phyloP scores from a whole-genome alignment of 768 basidiomycete genomes.

The Rhodotorula toruloides region DNA sequence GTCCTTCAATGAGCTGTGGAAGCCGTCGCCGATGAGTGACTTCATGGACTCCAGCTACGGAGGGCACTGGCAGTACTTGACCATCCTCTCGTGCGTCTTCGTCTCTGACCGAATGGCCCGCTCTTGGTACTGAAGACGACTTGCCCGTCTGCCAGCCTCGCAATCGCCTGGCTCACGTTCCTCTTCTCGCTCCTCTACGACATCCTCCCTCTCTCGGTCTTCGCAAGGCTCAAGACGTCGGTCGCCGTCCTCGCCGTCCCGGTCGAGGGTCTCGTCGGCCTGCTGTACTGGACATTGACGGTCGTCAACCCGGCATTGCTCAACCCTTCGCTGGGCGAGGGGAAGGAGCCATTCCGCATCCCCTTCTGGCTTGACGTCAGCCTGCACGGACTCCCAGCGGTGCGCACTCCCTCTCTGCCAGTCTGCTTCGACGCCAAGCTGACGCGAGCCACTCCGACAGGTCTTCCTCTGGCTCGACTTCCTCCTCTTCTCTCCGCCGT shows the following conservation, averaged over 20 bases:
- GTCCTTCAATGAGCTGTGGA: constrained; percentile 19
- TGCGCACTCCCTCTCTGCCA: constrained; percentile 4
- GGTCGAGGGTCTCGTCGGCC: constrained; percentile 33
- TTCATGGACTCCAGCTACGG: constrained; percentile 23
- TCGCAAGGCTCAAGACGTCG: constrained; percentile 30
- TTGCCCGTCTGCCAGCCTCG: constrained; percentile 11
- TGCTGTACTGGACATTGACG: constrained; percentile 39
- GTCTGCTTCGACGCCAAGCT: not conserved
- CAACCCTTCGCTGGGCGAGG: constrained; percentile 27
- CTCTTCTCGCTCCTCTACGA: constrained; percentile 35
- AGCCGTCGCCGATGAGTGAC: constrained; percentile 10
- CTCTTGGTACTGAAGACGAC: not conserved
- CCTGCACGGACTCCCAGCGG: constrained; percentile 32
- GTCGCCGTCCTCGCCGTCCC: constrained; percentile 33
- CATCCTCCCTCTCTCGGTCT: constrained; percentile 18
- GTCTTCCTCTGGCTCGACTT: constrained; percentile 41
- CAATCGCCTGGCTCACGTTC: constrained; percentile 22
- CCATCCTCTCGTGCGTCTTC: constrained; percentile 27
- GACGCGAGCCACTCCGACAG: not conserved
- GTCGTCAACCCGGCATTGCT: constrained; percentile 36
- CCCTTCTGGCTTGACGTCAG: constrained; percentile 28
- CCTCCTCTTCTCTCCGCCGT: constrained; percentile 38
- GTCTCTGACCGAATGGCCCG: not conserved
- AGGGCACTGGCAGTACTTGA: constrained; percentile 29
- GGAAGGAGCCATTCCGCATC: constrained; percentile 33